Evolutionary conservation across 768 basidiomycete genomes (phyloP).

Genomic region (Hericium alpestre): DNA sequence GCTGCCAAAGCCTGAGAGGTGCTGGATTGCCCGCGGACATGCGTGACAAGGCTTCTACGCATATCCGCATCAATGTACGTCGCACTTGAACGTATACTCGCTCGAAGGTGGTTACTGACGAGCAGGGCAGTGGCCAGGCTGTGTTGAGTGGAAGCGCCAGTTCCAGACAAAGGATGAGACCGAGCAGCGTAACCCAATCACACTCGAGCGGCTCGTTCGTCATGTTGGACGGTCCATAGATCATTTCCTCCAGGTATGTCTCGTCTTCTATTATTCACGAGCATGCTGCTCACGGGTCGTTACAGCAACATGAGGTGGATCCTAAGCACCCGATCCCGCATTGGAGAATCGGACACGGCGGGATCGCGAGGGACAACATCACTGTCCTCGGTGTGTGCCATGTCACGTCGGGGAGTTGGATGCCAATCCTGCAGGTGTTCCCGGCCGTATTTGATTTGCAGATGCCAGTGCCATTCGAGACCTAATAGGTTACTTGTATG

Average conservation of each 20-base stretch:
- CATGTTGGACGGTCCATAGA: slow-evolving; percentile 12
- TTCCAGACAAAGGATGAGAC: slow-evolving; percentile 14
- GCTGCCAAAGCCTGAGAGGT: slow-evolving; percentile 8
- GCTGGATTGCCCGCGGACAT: slow-evolving; percentile 6
- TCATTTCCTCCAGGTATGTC: slow-evolving; percentile 8
- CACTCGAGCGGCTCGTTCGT: slow-evolving; percentile 9
- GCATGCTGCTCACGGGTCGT: not conserved
- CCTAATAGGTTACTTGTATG: too few species aligned
- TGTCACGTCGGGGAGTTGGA: slow-evolving; percentile 14
- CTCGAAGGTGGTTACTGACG: not conserved
- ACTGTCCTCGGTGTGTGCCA: slow-evolving; percentile 10
- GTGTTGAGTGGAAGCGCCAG: slow-evolving; percentile 13
- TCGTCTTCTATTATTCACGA: too few species aligned
- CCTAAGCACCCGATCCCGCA: slow-evolving; percentile 3
- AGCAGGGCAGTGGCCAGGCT: slow-evolving; percentile 12
- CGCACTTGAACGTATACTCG: too few species aligned
- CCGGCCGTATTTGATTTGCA: not conserved
- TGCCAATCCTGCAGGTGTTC: slow-evolving; percentile 12
- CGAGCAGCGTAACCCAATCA: slow-evolving; percentile 8
- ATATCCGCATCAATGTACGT: slow-evolving; percentile 11
- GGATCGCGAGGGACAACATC: slow-evolving; percentile 9
- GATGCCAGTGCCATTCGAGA: too few species aligned
- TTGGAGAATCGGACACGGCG: slow-evolving; percentile 9
- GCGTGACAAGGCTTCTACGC: slow-evolving; percentile 11
- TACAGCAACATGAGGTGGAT: slow-evolving; percentile 6